Base-by-base conservation (phyloP, 2,329 filamentous ascomycete species). In the Furcasterigmium furcatum region DNA sequence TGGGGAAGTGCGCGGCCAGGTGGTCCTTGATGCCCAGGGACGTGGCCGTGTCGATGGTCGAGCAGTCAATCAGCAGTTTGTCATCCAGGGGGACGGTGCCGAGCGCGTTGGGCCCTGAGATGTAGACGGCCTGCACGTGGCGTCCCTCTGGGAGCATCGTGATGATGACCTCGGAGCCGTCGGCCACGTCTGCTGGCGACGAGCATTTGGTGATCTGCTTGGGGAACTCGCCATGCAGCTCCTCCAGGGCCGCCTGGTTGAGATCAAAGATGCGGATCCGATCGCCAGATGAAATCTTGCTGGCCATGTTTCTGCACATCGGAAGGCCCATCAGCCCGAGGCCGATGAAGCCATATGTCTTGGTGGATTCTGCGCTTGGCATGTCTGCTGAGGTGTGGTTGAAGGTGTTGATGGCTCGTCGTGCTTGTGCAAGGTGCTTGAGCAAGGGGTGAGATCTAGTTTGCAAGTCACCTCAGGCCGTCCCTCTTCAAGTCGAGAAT, bases 101-200 rank as follows among this genome's bases (percentile, higher is more conserved):
- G 27, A 30, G 27, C 10, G 10, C 27, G 10, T 10, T 30, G 4
- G 4, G 10, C 10, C 10, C 10, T 16, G 3, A 52, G 30, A 34
- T 59, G 58, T 84, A 88, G 29, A 87, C 84, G n/a, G 76, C 73
- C 56, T 79, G 77, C 46, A 88, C 84, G 57, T 88, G 84, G 38
- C 77, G 69, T 1, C 84, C 81, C 55, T 86, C 82, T 2, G 85
- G 85, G 3, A 88, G 73, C 59, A 82, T 84, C n/a, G 84, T 85
- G 39, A 88, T 70, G 51, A 87, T 74, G 16, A 78, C 79, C 60
- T 82, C 77, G 84, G 87, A 55, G 10, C 19, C 3, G 14, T 27
- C 9, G n/a, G 10, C 27, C 10, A 30, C 10, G 7, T 30, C 7
- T 30, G 4, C n/a, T 10, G n/a, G 27, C 10, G 27, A 8, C 27